A percentile compares a stretch with the other conserved stretches of the same genome.
Evolutionary conservation across 768 basidiomycete genomes (phyloP).

Genomic region (Lactifluus volemus): DNA sequence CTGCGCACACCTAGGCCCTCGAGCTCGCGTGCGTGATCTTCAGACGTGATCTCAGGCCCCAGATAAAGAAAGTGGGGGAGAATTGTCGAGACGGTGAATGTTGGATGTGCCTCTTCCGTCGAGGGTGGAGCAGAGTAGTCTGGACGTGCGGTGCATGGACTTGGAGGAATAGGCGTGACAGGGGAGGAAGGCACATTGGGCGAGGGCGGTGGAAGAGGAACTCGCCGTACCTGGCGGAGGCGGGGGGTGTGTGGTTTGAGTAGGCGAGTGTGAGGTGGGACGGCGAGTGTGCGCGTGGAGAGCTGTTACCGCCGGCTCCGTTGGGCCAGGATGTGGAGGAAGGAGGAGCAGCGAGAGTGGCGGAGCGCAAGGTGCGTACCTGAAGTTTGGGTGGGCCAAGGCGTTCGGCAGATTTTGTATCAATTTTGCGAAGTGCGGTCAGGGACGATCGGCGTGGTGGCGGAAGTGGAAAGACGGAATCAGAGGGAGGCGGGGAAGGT

Average conservation of each 20-base stretch:
- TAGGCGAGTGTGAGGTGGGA: conserved; percentile 52
- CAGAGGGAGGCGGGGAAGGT: conserved; percentile 62
- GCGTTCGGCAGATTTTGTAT: conserved; percentile 50
- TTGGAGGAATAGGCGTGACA: conserved; percentile 38
- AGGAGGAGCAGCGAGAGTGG: conserved; percentile 48
- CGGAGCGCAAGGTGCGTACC: conserved; percentile 52
- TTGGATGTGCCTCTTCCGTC: conserved; percentile 50
- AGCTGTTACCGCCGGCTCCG: background rate
- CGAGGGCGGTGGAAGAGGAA: conserved; percentile 26
- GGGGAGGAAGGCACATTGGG: conserved; percentile 29
- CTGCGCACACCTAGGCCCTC: conserved; percentile 70
- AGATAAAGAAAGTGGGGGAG: conserved; percentile 86
- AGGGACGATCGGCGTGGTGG: conserved; percentile 52
- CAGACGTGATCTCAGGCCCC: conserved; percentile 74
- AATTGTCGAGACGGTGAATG: conserved; percentile 83
- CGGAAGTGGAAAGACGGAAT: conserved; percentile 43
- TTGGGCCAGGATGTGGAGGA: conserved; percentile 19
- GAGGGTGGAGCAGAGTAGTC: conserved; percentile 51
- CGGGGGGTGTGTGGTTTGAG: conserved; percentile 51
- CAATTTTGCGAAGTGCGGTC: conserved; percentile 51
- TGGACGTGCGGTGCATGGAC: conserved; percentile 58
- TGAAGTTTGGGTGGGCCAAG: conserved; percentile 50
- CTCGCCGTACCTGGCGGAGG: conserved; percentile 41
- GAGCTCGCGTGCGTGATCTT: conserved; percentile 70
- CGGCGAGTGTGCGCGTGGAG: conserved; percentile 38